phyloP scores from a whole-genome alignment of 2,329 filamentous ascomycete species.

The Cladosporium oxysporum region DNA sequence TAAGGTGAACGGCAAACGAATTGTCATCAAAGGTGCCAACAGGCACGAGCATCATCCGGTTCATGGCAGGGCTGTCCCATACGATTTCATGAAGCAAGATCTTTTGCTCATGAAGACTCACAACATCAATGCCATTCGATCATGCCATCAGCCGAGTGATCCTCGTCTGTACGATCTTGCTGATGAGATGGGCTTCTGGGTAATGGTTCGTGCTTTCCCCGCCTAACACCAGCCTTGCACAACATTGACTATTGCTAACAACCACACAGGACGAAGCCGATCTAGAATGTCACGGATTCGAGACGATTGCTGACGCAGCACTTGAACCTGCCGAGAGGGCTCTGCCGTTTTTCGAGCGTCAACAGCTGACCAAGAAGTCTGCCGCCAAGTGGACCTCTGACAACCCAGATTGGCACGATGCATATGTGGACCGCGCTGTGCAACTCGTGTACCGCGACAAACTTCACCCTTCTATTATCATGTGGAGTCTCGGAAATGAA shows the following conservation, averaged over 20 bases:
- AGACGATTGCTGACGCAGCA: conserved; percentile 36
- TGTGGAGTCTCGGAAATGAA: conserved; percentile 75
- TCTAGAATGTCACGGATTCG: conserved; percentile 51
- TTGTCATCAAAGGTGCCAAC: conserved; percentile 66
- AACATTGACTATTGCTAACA: background rate
- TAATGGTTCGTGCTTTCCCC: conserved; percentile 44
- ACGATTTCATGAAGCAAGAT: conserved; percentile 63
- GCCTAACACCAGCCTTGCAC: background rate
- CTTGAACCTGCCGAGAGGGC: conserved; percentile 17
- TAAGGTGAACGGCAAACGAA: conserved; percentile 62
- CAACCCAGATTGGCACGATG: conserved; percentile 61
- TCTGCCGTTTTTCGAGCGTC: conserved; percentile 22
- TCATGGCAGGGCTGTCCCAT: conserved; percentile 63
- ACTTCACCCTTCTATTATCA: conserved; percentile 68
- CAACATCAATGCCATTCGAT: conserved; percentile 71
- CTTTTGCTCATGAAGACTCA: conserved; percentile 68
- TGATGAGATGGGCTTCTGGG: conserved; percentile 68
- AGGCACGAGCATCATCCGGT: conserved; percentile 70
- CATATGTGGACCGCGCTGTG: conserved; percentile 67
- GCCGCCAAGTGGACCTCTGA: conserved; percentile 62
- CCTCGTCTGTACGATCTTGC: conserved; percentile 60
- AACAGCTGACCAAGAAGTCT: conserved; percentile 55
- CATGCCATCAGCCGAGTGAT: conserved; percentile 68
- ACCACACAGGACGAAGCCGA: conserved; percentile 49
- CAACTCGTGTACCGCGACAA: conserved; percentile 69